These are phyloP conservation scores for Mangifera indica DNA, from an alignment of 345 rosid genomes.

Conservation along the genomic window DNA sequence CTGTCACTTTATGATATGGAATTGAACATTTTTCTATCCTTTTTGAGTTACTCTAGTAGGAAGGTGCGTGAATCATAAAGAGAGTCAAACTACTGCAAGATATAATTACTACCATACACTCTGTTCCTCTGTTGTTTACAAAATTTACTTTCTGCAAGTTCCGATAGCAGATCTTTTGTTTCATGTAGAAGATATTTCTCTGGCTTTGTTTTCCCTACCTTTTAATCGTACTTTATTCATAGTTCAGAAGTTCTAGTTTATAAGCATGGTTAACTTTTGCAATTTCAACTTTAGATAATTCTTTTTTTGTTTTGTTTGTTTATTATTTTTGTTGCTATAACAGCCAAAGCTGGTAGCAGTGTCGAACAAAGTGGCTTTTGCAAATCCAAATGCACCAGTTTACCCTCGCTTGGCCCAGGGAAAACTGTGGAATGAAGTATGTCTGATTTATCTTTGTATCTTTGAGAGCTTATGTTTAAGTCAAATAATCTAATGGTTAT, in stretches of 20 bases:
- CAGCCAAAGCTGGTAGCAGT: constrained; percentile 72
- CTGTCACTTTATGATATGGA: neutral
- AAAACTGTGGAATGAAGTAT: constrained; percentile 70
- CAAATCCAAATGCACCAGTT: constrained; percentile 67
- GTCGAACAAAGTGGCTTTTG: constrained; percentile 53
- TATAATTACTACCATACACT: neutral
- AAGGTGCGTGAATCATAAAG: no score
- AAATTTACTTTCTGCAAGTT: neutral
- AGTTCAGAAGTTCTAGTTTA: no score
- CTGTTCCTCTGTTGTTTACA: neutral
- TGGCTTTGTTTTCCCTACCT: neutral
- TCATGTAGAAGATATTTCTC: neutral
- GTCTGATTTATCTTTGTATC: constrained; percentile 11
- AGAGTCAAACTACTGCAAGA: neutral
- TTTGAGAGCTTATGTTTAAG: neutral
- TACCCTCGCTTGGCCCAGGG: constrained; percentile 74
- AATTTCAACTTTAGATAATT: neutral
- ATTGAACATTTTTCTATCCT: neutral
- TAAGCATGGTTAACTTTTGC: neutral
- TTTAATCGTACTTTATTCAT: neutral
- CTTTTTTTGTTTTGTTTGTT: neutral
- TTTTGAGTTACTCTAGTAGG: no score
- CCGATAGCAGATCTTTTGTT: neutral
- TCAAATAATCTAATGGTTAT: neutral
- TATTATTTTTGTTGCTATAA: constrained; percentile 12